These are phyloP conservation scores for Grosmannia clavigera DNA, from an alignment of 2,329 filamentous ascomycete genomes.

Conservation along the genomic window DNA sequence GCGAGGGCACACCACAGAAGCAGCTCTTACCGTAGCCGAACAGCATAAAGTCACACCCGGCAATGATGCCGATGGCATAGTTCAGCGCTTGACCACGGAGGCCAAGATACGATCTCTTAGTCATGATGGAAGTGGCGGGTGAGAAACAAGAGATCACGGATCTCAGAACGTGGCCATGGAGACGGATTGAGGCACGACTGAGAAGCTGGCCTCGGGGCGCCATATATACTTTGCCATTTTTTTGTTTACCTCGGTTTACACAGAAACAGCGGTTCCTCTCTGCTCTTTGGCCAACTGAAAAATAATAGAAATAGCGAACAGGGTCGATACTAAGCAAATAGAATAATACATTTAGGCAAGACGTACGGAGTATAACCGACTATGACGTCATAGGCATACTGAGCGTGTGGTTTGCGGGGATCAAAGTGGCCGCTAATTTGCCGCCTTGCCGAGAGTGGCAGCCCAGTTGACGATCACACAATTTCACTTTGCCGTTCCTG, in stretches of 20 bases:
- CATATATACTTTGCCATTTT: background rate
- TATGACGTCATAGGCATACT: background rate
- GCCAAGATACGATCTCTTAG: slow-evolving; percentile 41
- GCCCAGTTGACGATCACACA: background rate
- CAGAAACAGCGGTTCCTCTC: background rate
- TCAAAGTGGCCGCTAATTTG: background rate
- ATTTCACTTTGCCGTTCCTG: background rate
- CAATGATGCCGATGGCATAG: slow-evolving; percentile 57
- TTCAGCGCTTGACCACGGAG: slow-evolving; percentile 53
- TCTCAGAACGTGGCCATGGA: background rate
- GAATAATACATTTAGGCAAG: background rate
- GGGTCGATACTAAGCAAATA: background rate
- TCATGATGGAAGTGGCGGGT: background rate
- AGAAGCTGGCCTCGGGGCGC: background rate
- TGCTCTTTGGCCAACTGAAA: background rate
- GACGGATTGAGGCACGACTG: too few relatives aligned
- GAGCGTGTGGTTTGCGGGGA: background rate
- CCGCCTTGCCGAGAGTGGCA: background rate
- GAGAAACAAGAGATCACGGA: background rate
- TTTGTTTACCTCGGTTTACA: background rate
- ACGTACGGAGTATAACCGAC: background rate
- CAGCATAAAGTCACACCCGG: slow-evolving; percentile 59
- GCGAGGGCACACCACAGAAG: too few relatives aligned
- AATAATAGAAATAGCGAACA: background rate
- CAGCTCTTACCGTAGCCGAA: slow-evolving; percentile 38